phyloP scores from a whole-genome alignment of 1,284 basidiomycete species.

The Jaminaea rosea region DNA sequence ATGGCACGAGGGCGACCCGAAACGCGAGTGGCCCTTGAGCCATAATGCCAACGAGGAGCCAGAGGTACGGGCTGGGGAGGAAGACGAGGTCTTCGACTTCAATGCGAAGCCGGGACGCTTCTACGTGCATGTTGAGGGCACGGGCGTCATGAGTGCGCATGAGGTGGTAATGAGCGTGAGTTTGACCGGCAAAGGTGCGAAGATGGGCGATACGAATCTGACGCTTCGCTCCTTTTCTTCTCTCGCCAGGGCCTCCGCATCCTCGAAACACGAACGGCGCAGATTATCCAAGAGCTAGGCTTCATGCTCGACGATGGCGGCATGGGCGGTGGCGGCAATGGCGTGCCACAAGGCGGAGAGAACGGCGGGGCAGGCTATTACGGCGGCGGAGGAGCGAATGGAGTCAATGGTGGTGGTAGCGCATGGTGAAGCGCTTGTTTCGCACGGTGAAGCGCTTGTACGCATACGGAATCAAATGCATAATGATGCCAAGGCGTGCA shows the following conservation, averaged over 20 bases:
- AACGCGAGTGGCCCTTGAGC: conserved; percentile 41
- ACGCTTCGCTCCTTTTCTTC: not conserved
- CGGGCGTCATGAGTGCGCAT: conserved; percentile 37
- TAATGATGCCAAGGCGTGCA: too few species aligned
- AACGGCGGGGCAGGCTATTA: too few species aligned
- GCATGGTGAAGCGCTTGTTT: conserved; percentile 2
- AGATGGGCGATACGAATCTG: not conserved
- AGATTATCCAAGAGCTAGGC: conserved; percentile 44
- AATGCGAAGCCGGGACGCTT: conserved; percentile 33
- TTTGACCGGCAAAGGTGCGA: not conserved
- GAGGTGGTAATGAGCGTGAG: conserved; percentile 41
- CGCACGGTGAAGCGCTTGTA: too few species aligned
- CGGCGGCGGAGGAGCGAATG: not conserved
- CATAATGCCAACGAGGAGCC: conserved; percentile 37
- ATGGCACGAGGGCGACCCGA: conserved; percentile 67
- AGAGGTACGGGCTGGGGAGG: conserved; percentile 26
- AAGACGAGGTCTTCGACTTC: conserved; percentile 42
- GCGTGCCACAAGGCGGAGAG: not conserved
- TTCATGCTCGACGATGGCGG: conserved; percentile 27
- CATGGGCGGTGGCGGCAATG: conserved; percentile 4
- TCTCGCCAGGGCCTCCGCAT: conserved; percentile 26
- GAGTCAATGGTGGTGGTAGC: conserved; percentile 5
- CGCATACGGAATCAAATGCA: too few species aligned
- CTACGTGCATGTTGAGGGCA: conserved; percentile 45
- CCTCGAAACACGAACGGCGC: conserved; percentile 37